These are phyloP conservation scores for Cucurbita moschata DNA, from an alignment of 306 rosid genomes.

Conservation along the genomic window DNA sequence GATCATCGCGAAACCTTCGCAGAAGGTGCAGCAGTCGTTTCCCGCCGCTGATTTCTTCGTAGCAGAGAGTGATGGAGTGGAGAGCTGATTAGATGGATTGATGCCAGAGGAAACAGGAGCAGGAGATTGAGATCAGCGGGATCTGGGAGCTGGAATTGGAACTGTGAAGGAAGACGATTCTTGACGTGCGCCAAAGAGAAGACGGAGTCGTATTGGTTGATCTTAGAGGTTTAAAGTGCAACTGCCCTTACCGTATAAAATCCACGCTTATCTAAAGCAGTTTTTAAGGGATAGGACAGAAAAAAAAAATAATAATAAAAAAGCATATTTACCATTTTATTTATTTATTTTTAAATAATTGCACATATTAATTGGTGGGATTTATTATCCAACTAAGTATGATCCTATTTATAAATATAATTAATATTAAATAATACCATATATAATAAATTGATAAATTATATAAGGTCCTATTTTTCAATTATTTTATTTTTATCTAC, in stretches of 20 bases:
- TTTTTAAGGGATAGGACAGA: too few relatives aligned
- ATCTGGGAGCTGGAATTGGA: constrained; percentile 1
- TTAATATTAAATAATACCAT: too few relatives aligned
- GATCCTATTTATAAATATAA: too few relatives aligned
- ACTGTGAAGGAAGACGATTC: neutral
- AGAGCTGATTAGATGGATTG: neutral
- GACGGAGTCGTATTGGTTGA: neutral
- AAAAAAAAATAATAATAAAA: too few relatives aligned
- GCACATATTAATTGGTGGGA: too few relatives aligned
- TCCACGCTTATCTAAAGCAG: neutral
- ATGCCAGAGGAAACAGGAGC: neutral
- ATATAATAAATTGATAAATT: too few relatives aligned
- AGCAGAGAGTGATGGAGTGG: neutral
- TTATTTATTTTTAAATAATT: too few relatives aligned
- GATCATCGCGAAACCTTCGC: neutral
- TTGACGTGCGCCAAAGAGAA: neutral
- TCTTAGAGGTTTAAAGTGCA: neutral
- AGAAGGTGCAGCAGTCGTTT: neutral
- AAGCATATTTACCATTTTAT: too few relatives aligned
- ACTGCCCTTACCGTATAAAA: neutral
- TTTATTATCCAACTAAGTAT: too few relatives aligned
- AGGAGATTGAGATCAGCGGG: neutral
- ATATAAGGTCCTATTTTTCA: too few relatives aligned
- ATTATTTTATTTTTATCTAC: too few relatives aligned
- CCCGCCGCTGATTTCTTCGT: neutral